Evolutionary conservation across 371 early-diverging fungal species (phyloP).

Genomic region (Syncephalastrum sp.): DNA sequence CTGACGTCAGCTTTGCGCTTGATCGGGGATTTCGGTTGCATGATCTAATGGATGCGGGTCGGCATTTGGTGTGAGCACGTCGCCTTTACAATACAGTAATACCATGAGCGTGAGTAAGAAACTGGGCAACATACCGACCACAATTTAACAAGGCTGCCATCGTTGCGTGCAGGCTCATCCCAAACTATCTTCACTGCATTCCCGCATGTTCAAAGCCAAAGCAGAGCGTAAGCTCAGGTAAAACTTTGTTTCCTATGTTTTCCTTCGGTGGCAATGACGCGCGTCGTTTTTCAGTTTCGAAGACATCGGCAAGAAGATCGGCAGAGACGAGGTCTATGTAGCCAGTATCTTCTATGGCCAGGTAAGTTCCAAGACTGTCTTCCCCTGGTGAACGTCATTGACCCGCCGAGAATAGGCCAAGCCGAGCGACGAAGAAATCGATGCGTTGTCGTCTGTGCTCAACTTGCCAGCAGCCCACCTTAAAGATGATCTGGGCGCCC

Average conservation of each 20-base stretch:
- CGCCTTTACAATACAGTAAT: no score
- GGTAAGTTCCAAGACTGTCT: constrained; percentile 20
- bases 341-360: constrained; percentile 74
- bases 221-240: constrained; percentile 36
- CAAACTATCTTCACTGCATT: constrained; percentile 31
- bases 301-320: constrained; percentile 54
- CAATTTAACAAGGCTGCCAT: no score
- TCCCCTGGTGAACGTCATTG: neutral
- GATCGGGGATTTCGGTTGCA: no score
- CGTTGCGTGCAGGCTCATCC: constrained; percentile 16
- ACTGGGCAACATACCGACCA: no score
- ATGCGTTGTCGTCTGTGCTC: constrained; percentile 47
- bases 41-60: no score
- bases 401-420: constrained; percentile 37
- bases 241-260: neutral
- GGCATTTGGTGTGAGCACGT: no score
- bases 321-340: constrained; percentile 66
- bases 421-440: constrained; percentile 47
- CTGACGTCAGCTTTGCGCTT: no score
- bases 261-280: neutral
- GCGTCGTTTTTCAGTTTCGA: constrained; percentile 45
- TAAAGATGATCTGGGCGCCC: constrained; percentile 48
- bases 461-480: constrained; percentile 57
- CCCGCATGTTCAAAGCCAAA: constrained; percentile 41
- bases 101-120: no score